Evolutionary conservation across 1,139 yeast genomes (phyloP).

Genomic region (Debaryomyces nepalensis): DNA sequence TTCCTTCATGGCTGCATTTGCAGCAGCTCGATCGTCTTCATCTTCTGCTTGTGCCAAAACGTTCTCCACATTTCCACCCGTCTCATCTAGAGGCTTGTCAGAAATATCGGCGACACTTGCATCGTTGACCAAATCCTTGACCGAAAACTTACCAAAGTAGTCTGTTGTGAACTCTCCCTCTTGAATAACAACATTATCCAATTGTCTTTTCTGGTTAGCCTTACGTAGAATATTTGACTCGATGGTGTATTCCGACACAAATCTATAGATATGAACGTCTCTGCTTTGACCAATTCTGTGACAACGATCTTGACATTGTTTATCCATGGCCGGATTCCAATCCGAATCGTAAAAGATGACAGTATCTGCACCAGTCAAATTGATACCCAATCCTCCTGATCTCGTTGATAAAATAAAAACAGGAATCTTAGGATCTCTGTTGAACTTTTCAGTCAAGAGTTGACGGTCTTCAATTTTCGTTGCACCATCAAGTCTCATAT

Average conservation of each 20-base stretch:
- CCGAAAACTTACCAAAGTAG: conserved; percentile 86
- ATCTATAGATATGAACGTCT: conserved; percentile 95
- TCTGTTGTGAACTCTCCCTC: conserved; percentile 99
- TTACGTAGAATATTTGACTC: conserved; percentile 93
- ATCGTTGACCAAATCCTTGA: conserved; percentile 82
- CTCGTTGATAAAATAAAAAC: conserved; percentile 93
- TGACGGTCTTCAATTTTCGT: conserved; percentile 98
- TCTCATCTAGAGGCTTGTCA: conserved; percentile 42
- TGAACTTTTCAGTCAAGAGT: conserved; percentile 88
- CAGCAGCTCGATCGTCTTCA: conserved; percentile 93
- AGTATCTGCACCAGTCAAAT: conserved; percentile 97
- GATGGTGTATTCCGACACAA: conserved; percentile 94
- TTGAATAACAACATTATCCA: conserved; percentile 95
- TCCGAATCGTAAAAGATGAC: conserved; percentile 99
- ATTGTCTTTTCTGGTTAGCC: conserved; percentile 93
- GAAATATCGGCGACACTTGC: conserved; percentile 45
- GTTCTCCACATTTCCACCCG: conserved; percentile 59
- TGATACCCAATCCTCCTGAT: conserved; percentile 98
- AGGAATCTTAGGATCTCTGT: conserved; percentile 82
- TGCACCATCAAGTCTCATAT: conserved; percentile 95
- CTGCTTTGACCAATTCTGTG: conserved; percentile 98
- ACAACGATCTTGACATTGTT: conserved; percentile 98
- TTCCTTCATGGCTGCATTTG: conserved; percentile 85
- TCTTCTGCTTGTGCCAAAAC: conserved; percentile 94
- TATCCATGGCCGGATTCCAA: conserved; percentile 99